A percentile compares a stretch with the other conserved stretches of the same genome.
These are phyloP conservation scores for Pichia cabralensis DNA, from an alignment of 805 yeast species.

Conservation along the genomic window DNA sequence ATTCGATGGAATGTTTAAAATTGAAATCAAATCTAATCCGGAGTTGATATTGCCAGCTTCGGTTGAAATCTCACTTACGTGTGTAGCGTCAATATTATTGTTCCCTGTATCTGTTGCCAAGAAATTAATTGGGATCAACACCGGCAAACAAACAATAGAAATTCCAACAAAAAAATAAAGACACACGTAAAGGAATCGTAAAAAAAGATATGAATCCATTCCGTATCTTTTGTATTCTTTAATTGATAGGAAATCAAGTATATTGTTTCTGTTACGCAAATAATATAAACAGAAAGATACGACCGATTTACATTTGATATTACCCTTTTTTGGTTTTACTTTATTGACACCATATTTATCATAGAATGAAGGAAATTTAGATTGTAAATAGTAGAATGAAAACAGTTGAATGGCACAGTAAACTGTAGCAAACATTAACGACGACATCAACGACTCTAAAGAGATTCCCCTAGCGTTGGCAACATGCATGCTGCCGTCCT, in stretches of 20 bases:
- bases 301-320: background rate
- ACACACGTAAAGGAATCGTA: constrained; percentile 49
- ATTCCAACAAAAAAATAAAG: constrained; percentile 40
- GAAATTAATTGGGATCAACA: constrained; percentile 56
- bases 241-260: constrained; percentile 20
- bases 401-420: constrained; percentile 45
- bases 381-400: constrained; percentile 30
- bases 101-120: constrained; percentile 14
- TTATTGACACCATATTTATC: constrained; percentile 37
- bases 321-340: background rate
- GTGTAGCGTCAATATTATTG: too few species aligned
- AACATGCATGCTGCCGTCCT: constrained; percentile 5
- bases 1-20: constrained; percentile 54
- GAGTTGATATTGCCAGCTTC: background rate
- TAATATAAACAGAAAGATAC: background rate
- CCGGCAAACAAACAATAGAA: constrained; percentile 45
- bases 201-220: constrained; percentile 64
- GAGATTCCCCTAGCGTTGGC: constrained; percentile 35
- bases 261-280: constrained; percentile 12
- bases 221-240: constrained; percentile 44
- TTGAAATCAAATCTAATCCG: constrained; percentile 62
- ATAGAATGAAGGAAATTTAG: constrained; percentile 33
- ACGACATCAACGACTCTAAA: constrained; percentile 42
- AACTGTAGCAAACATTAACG: constrained; percentile 43
- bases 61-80: background rate